Evolutionary conservation across 2,329 filamentous ascomycete genomes (phyloP).

Genomic region (Pseudocercospora eumusae): DNA sequence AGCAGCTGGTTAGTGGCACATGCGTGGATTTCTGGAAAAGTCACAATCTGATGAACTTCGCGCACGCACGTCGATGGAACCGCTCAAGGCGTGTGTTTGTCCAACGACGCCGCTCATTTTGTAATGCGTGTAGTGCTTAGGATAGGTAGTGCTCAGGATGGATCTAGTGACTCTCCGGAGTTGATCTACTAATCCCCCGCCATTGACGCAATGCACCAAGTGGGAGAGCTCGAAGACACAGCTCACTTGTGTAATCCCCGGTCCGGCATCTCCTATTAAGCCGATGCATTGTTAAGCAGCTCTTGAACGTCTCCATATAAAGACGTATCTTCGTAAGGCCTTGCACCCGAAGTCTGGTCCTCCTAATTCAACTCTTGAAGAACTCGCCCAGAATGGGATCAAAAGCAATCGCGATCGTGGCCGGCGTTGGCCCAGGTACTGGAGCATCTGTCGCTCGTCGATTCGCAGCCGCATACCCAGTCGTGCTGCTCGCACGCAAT

Average conservation of each 20-base stretch:
- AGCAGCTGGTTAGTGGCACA: neutral
- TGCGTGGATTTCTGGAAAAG: neutral
- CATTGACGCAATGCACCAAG: constrained; percentile 3
- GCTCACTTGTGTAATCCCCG: neutral
- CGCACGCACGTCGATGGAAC: neutral
- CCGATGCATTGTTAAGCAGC: constrained; percentile 8
- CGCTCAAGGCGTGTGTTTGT: neutral
- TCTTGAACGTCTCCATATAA: neutral
- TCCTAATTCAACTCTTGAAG: neutral
- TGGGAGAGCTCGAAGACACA: neutral
- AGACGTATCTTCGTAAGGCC: no score
- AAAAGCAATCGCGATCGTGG: constrained; percentile 65
- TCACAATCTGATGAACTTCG: neutral
- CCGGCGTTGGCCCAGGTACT: constrained; percentile 73
- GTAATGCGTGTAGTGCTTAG: neutral
- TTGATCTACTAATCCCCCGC: constrained; percentile 7
- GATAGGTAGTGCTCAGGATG: no score
- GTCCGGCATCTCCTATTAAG: constrained; percentile 1
- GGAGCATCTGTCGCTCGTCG: constrained; percentile 62
- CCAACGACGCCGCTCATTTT: neutral
- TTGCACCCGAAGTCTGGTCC: no score
- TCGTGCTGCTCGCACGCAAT: constrained; percentile 72
- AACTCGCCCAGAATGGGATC: constrained; percentile 3
- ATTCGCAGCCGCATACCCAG: constrained; percentile 66
- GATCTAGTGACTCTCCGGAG: no score